phyloP scores from a whole-genome alignment of 2,329 filamentous ascomycete genomes.

The Leptographium wingfieldii region DNA sequence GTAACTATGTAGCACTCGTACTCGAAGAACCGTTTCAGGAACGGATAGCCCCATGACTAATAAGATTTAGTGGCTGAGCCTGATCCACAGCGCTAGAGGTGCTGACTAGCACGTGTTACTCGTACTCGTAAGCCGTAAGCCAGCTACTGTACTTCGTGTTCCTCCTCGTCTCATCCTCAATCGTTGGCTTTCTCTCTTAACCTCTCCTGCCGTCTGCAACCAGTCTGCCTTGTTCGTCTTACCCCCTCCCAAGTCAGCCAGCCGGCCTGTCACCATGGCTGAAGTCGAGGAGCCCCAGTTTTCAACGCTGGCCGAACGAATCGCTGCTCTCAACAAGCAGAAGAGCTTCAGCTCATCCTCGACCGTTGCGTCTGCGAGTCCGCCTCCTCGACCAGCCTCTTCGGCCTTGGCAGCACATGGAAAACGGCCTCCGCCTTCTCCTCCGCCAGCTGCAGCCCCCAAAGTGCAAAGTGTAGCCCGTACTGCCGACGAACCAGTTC shows the following conservation, averaged over 20 bases:
- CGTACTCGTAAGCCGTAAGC: neutral
- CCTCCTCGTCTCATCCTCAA: neutral
- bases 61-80: neutral
- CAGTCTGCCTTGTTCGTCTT: neutral
- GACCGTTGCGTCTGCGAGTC: neutral
- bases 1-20: neutral
- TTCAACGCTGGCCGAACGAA: constrained; percentile 47
- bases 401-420: neutral
- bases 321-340: constrained; percentile 50
- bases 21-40: neutral
- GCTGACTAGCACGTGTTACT: neutral
- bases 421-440: neutral
- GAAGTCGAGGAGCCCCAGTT: constrained; percentile 51
- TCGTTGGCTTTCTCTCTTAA: neutral
- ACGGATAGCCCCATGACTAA: neutral
- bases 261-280: constrained; percentile 30
- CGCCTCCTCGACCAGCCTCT: neutral
- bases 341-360: constrained; percentile 34
- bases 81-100: neutral
- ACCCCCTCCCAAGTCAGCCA: neutral
- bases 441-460: constrained; percentile 12
- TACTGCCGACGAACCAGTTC: no score
- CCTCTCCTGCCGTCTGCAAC: neutral
- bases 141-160: neutral
- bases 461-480: neutral